Evolutionary conservation across 331 rosid genomes (phyloP), one percentile per base, ranked within the genome.

Genomic region (Malus hybrid): DNA sequence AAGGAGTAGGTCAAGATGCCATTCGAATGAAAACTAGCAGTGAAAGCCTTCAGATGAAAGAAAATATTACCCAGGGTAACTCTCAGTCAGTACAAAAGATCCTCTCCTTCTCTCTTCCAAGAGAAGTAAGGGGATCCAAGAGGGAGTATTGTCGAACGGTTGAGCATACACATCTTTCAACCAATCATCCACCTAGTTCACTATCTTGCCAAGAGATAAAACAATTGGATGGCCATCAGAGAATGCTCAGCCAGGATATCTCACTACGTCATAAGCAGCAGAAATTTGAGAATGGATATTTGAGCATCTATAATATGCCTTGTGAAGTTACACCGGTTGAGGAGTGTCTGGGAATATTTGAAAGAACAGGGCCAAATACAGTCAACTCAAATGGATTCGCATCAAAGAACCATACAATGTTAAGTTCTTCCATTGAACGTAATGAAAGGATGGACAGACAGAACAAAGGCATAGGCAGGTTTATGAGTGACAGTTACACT

Each of bases 111-210:
- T 64, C 85, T 73, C 73, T 79, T 71, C 80, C 84, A 71, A 48
- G 19, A 44, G 81, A 78, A 82, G 82, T 70, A 79, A 85, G 82
- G 80, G 76, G 86, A 34, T 73, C 80, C 74, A 85, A 87, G 82
- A 84, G 95, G 81, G 87, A 78, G 31, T 69, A 85, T 76, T 74
- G 57, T 65, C 83, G 56, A 19, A 77, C 82, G 24, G 66, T 36
- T 39, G 74, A 81, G 73, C 80, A 83, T 42, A 70, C 80, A 39
- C 74, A 42, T 73, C 50, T 55, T 75, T 67, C 77, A 10, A 67
- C 83, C 70, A 80, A 62, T 66, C 79, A 79, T 80, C 76, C 81
- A 57, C 64, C 63, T 74, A 67, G 78, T 73, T 81, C 90, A 76
- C 59, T 55, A 19, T 67, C 72, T 76, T 79, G 80, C 82, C 87